Conservation (phyloP, 2,329 filamentous ascomycete species). For the Fusarium pilosicola region DNA sequence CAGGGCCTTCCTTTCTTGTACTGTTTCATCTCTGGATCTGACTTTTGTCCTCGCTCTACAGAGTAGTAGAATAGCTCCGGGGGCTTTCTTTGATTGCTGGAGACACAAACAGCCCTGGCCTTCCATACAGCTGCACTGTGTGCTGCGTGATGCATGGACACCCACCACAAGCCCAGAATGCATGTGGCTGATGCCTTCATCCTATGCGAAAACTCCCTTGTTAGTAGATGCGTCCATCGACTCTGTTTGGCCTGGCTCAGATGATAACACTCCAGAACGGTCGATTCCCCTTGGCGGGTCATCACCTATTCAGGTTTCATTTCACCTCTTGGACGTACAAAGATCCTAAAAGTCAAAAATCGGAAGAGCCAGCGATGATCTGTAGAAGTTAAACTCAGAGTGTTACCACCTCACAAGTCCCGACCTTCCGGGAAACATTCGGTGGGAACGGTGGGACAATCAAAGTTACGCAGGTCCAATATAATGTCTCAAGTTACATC, state of each 20-base stretch:
- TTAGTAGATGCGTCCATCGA: neutral
- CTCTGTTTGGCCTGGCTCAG: neutral
- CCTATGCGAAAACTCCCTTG: slow-evolving; percentile 9
- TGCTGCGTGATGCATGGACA: neutral
- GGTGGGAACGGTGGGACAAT: slow-evolving; percentile 3
- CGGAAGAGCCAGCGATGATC: neutral
- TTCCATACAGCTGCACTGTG: neutral
- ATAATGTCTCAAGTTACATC: neutral
- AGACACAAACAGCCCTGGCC: slow-evolving; percentile 7
- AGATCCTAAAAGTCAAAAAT: neutral
- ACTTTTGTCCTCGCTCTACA: slow-evolving; percentile 1
- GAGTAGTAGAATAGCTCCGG: neutral
- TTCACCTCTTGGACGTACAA: slow-evolving; percentile 1
- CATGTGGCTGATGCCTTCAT: slow-evolving; percentile 7
- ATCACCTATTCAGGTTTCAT: neutral
- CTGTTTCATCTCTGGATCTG: slow-evolving; percentile 22
- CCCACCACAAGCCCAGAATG: slow-evolving; percentile 9
- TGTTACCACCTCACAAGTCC: neutral
- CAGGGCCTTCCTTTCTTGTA: slow-evolving; percentile 13
- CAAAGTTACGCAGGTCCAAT: neutral
- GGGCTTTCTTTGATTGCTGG: slow-evolving; percentile 17
- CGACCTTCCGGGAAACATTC: slow-evolving; percentile 2
- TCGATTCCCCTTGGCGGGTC: neutral
- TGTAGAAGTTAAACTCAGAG: neutral
- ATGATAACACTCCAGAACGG: neutral